Base-by-base conservation (phyloP, 352 stramenopile genomes). In the Pythium dissimile region DNA sequence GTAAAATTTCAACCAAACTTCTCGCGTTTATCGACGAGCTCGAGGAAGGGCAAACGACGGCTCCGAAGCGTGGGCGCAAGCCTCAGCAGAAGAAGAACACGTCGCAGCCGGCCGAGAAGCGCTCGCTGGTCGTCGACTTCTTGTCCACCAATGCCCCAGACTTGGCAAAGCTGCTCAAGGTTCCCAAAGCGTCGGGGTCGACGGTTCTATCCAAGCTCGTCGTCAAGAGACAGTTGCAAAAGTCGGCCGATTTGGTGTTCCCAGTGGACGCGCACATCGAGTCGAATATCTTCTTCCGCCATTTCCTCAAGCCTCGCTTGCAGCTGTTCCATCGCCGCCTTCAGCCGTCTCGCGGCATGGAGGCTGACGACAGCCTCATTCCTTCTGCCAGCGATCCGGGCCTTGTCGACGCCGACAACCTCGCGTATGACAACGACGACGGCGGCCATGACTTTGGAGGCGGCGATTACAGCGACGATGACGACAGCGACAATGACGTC, bases 261-360 rank as follows among this genome's bases (percentile, higher is more conserved):
- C 84, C 84, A 8, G 81, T 92, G 16, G 84, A 94, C 42, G 77
- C 80, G 5, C 84, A 91, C 58, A 78, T 92, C 31, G 66, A 92
- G 34, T 58, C 88, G 0, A 59, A 73, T 15, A 50, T 81, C 24
- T 94, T 90, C 46, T 89, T 89, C 62, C 75, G 76, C 15, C 77
- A 88, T 41, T 94, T 94, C 41, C 71, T 89, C 49, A 89, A 91
- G 54, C 80, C 84, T n/a, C 73, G 75, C 20, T 67, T 82, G 12
- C 73, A 74, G 3, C 81, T 86, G 28, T 91, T 91, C 53, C 82
- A 77, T 62, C 61, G 61, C 12, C 53, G 47, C 11, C 24, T 60
- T 12, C 31, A 43, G 23, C 48, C 39, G 13, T 28, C 56, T 56
- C 66, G 9, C 62, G 69, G 13, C 24, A 49, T 16, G 39, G 57